Evolutionary conservation across 768 basidiomycete species (phyloP).

Genomic region (Leucocoprinus leucothites): DNA sequence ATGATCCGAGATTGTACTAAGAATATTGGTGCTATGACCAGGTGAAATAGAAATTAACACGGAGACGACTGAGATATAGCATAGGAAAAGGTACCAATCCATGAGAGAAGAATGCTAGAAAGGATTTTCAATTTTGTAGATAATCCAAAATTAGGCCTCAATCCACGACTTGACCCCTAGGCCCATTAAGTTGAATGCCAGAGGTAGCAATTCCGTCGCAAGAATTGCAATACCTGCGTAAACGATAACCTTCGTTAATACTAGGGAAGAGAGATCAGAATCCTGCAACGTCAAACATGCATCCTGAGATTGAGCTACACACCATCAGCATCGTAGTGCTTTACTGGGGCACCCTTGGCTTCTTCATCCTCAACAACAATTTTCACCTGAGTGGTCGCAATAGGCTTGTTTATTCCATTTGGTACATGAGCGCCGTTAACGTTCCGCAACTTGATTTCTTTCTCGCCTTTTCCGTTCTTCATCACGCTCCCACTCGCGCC

Average conservation of each 20-base stretch:
- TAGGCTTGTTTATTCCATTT: constrained; percentile 18
- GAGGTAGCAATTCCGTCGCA: constrained; percentile 58
- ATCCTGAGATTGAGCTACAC: constrained; percentile 16
- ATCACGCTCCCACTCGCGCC: constrained; percentile 35
- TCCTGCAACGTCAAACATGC: constrained; percentile 11
- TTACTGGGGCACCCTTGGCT: constrained; percentile 36
- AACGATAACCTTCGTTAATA: constrained; percentile 86
- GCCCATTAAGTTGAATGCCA: constrained; percentile 64
- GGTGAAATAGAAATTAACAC: too few species aligned
- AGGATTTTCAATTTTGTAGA: too few species aligned
- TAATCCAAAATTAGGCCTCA: not conserved
- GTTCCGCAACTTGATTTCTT: constrained; percentile 62
- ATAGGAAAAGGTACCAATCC: too few species aligned
- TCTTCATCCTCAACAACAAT: constrained; percentile 28
- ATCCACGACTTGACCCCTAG: constrained; percentile 53
- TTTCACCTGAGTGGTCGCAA: constrained; percentile 21
- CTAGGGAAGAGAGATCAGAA: constrained; percentile 40
- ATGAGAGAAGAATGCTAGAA: too few species aligned
- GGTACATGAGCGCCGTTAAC: constrained; percentile 16
- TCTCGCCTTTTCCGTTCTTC: constrained; percentile 24
- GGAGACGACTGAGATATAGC: too few species aligned
- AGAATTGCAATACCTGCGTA: constrained; percentile 84
- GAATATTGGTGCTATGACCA: too few species aligned
- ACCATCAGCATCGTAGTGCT: constrained; percentile 89
- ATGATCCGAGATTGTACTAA: too few species aligned